A percentile compares a stretch with the other conserved stretches of the same genome.
These are phyloP conservation scores for Ballota nigra DNA, from an alignment of 257 asterid genomes.

Conservation along the genomic window DNA sequence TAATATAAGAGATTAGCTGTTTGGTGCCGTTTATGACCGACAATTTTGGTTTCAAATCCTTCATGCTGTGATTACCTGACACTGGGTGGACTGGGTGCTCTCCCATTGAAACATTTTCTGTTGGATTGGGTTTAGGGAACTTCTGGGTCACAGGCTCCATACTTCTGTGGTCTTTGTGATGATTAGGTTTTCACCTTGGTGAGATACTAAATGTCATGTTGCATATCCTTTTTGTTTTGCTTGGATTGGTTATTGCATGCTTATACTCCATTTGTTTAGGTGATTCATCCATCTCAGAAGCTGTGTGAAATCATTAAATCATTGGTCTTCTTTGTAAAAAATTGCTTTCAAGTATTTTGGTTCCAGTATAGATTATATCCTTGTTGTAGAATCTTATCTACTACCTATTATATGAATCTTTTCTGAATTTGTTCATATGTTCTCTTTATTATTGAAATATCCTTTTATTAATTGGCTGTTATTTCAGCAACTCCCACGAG, in stretches of 20 bases:
- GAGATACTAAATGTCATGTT: not conserved
- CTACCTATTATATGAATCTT: not conserved
- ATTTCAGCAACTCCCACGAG: slow-evolving; percentile 54
- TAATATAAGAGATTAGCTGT: slow-evolving; percentile 2
- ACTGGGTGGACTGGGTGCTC: slow-evolving; percentile 21
- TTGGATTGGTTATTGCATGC: not conserved
- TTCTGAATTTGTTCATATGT: not conserved
- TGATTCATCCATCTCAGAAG: not conserved
- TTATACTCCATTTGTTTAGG: not conserved
- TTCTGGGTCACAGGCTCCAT: not conserved
- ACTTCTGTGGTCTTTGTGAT: not conserved
- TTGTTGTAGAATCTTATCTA: slow-evolving; percentile 3
- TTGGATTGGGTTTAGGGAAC: not conserved
- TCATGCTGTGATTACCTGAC: not conserved
- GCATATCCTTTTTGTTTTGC: not conserved
- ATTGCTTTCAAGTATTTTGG: not conserved
- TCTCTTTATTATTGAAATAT: slow-evolving; percentile 2
- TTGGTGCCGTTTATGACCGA: not conserved
- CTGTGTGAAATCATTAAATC: not conserved
- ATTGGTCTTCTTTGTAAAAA: not conserved
- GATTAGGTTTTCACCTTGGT: not conserved
- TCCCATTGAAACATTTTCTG: slow-evolving; percentile 6
- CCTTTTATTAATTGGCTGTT: slow-evolving; percentile 13
- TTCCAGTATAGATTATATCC: not conserved
- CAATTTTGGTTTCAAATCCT: slow-evolving; percentile 8